Percentiles rank a stretch among this genome's conserved stretches.
Evolutionary conservation across 345 rosid species (phyloP).

Genomic region (Hibiscus trionum): DNA sequence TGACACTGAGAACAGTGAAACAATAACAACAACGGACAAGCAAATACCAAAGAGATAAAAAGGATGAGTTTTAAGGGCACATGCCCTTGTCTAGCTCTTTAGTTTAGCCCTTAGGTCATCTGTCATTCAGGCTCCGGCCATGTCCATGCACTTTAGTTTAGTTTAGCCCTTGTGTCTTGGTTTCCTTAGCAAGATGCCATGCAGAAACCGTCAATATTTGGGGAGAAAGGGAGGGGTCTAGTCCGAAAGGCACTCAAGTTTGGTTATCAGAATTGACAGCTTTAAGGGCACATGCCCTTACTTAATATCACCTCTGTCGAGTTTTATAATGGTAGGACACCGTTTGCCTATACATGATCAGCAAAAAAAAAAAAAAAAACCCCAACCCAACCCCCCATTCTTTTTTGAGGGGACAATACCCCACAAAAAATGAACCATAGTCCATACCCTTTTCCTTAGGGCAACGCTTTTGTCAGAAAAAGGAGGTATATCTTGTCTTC

Average conservation of each 20-base stretch:
- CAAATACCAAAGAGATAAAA: background rate
- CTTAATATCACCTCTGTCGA: background rate
- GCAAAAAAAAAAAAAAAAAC: background rate
- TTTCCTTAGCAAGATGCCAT: conserved; percentile 1
- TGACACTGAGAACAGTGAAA: background rate
- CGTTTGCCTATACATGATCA: background rate
- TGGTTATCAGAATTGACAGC: conserved; percentile 1
- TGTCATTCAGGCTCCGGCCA: conserved; percentile 3
- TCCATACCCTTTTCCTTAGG: background rate
- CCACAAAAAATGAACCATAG: background rate
- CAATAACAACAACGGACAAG: background rate
- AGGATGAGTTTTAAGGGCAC: background rate
- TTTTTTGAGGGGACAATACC: background rate
- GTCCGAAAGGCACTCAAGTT: background rate
- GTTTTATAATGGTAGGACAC: conserved; percentile 9
- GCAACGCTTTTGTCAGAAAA: background rate
- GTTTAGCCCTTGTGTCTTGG: background rate
- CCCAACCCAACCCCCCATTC: background rate
- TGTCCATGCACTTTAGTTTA: background rate
- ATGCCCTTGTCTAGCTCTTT: no score
- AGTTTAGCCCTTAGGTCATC: background rate
- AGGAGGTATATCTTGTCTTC: background rate
- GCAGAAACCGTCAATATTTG: background rate
- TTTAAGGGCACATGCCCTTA: conserved; percentile 9
- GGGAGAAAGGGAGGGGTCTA: background rate